Base-by-base conservation (phyloP, 2,329 filamentous ascomycete genomes). In the Sporothrix humicola region DNA sequence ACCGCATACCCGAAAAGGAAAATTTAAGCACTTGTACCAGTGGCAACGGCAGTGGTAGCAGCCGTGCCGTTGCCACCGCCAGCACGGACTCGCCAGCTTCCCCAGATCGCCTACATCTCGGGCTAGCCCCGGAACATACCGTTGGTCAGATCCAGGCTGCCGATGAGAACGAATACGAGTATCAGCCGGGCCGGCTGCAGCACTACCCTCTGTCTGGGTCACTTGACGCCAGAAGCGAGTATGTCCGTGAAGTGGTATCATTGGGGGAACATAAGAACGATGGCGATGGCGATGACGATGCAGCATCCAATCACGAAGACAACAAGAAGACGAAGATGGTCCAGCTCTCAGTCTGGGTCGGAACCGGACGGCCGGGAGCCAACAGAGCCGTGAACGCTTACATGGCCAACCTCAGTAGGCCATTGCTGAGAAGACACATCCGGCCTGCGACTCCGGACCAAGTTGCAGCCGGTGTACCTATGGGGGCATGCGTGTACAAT, bases 401-500 rank as follows among this genome's bases (percentile, higher is more conserved):
- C 79, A 84, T 85, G 79, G 81, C 79, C 74, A 81, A 87, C 75
- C 80, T 85, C 26, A 74, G 82, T 42, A 6, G 63, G 20, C 72
- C 80, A 0, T 74, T 76, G 2, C 74, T 87, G 13, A 80, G 80
- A n/a, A 75, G 78, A 26, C 76, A 78, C 37, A 77, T 87, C 17
- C 85, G 83, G 0, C 85, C 86, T 3, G 85, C 81, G 5, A 85
- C 84, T 7, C 85, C 87, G 13, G 80, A 81, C 23, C 88, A 90
- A 72, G 79, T 87, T 17, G 79, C 78, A 2, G 85, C 86, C 0
- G 88, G 88, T 1, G 86, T 85, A 4, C 87, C 87, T 4, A 66
- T 78, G 0, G 80, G 81, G 0, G 80, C 82, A 0, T 84, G 83
- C 72, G 78, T 90, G 54, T 89, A 85, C 76, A 81, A 84, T 42